Evolutionary conservation across 2,329 filamentous ascomycete genomes (phyloP).

Genomic region (Cercospora berteroae): DNA sequence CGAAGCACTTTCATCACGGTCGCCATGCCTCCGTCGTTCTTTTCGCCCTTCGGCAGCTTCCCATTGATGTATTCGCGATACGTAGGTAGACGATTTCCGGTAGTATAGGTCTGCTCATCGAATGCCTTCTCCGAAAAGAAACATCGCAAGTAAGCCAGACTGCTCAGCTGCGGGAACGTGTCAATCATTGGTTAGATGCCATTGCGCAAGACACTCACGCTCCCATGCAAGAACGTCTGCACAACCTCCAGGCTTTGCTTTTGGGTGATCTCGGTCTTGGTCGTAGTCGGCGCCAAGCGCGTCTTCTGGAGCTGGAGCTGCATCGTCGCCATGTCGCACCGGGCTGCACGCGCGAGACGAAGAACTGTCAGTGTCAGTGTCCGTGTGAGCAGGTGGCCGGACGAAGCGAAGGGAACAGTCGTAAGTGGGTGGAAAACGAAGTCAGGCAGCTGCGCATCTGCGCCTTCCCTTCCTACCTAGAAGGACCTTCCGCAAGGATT

Average conservation of each 20-base stretch:
- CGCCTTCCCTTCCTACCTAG: neutral
- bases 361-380: neutral
- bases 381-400: neutral
- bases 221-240: conserved; percentile 50
- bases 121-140: conserved; percentile 39
- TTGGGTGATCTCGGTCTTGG: conserved; percentile 36
- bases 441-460: neutral
- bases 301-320: conserved; percentile 27
- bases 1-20: conserved; percentile 41
- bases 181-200: neutral
- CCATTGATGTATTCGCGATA: conserved; percentile 38
- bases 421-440: neutral
- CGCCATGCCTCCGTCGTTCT: neutral
- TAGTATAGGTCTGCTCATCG: conserved; percentile 32
- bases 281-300: conserved; percentile 26
- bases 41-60: conserved; percentile 16
- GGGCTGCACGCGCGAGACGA: neutral
- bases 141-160: conserved; percentile 34
- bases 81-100: conserved; percentile 25
- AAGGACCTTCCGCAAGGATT: neutral
- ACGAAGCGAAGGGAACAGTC: neutral
- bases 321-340: conserved; percentile 27
- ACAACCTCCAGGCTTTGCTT: conserved; percentile 49
- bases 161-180: conserved; percentile 36
- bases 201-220: conserved; percentile 38